These are phyloP conservation scores for Nakazawaea sp. DNA, from an alignment of 805 yeast genomes.

Conservation along the genomic window DNA sequence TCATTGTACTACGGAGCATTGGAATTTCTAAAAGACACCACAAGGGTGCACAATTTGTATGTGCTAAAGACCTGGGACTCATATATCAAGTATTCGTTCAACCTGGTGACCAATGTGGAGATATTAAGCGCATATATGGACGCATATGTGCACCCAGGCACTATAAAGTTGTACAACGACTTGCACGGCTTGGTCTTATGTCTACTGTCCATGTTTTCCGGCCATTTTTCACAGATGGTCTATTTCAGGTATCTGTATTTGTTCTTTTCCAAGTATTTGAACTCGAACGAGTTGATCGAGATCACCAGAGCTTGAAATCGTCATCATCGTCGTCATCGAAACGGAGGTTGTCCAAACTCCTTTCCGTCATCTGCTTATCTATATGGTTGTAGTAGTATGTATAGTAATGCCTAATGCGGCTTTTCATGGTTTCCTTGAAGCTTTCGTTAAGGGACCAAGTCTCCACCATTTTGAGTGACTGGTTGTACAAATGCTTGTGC, in stretches of 20 bases:
- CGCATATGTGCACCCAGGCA: slow-evolving; percentile 12
- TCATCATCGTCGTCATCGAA: slow-evolving; percentile 13
- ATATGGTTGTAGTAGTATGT: slow-evolving; percentile 14
- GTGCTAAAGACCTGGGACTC: slow-evolving; percentile 26
- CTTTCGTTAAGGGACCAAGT: slow-evolving; percentile 17
- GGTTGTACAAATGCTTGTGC: slow-evolving; percentile 14
- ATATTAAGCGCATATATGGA: neutral
- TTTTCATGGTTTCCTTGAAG: slow-evolving; percentile 15
- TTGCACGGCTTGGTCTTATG: slow-evolving; percentile 31
- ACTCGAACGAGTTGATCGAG: slow-evolving; percentile 56
- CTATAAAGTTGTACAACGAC: slow-evolving; percentile 32
- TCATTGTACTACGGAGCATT: slow-evolving; percentile 49
- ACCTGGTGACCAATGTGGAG: slow-evolving; percentile 16
- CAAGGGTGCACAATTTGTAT: slow-evolving; percentile 14
- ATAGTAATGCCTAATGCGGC: slow-evolving; percentile 14
- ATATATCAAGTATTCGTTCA: slow-evolving; percentile 41
- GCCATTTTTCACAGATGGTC: slow-evolving; percentile 85
- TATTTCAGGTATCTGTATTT: slow-evolving; percentile 96
- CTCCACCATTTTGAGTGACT: slow-evolving; percentile 21
- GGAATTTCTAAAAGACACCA: slow-evolving; percentile 21
- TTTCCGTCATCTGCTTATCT: slow-evolving; percentile 9
- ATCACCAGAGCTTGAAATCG: slow-evolving; percentile 6
- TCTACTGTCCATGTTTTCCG: slow-evolving; percentile 70
- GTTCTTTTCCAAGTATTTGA: slow-evolving; percentile 66
- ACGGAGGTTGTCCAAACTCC: slow-evolving; percentile 1